Percentiles rank a stretch among this genome's conserved stretches.
phyloP scores from a whole-genome alignment of 345 rosid genomes.

The Odontarrhena argentea region DNA sequence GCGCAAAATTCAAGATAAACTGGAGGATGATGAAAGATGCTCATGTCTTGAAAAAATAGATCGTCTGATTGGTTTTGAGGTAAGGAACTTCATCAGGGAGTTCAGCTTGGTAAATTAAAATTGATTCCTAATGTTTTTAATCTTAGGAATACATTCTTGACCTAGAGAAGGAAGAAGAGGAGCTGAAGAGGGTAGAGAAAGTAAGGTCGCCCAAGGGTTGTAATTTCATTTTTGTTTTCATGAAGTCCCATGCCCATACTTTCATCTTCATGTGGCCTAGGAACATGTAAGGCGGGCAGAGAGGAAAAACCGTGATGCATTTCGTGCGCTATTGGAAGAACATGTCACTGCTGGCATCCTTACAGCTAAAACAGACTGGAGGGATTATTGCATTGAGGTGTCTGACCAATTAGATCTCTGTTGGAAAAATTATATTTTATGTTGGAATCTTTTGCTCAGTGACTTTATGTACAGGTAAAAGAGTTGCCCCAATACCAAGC shows the following conservation, averaged over 20 bases:
- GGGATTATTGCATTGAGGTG: constrained; percentile 86
- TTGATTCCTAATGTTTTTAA: constrained; percentile 35
- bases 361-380: constrained; percentile 87
- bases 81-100: constrained; percentile 30
- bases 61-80: constrained; percentile 80
- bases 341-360: constrained; percentile 73
- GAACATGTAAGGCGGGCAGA: constrained; percentile 85
- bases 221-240: constrained; percentile 11
- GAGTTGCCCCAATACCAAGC: constrained; percentile 84
- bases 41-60: constrained; percentile 85
- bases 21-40: constrained; percentile 95
- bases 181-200: constrained; percentile 83
- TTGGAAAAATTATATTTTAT: not conserved
- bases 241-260: constrained; percentile 17
- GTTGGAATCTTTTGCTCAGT: constrained; percentile 22
- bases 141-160: constrained; percentile 85
- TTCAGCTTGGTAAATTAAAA: constrained; percentile 11
- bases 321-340: constrained; percentile 78
- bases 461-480: constrained; percentile 55
- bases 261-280: constrained; percentile 47
- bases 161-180: constrained; percentile 91
- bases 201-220: constrained; percentile 45
- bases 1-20: constrained; percentile 88
- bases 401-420: constrained; percentile 25
- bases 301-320: constrained; percentile 90